Base-by-base conservation (phyloP, 2,329 filamentous ascomycete genomes). In the Alternaria dauci region DNA sequence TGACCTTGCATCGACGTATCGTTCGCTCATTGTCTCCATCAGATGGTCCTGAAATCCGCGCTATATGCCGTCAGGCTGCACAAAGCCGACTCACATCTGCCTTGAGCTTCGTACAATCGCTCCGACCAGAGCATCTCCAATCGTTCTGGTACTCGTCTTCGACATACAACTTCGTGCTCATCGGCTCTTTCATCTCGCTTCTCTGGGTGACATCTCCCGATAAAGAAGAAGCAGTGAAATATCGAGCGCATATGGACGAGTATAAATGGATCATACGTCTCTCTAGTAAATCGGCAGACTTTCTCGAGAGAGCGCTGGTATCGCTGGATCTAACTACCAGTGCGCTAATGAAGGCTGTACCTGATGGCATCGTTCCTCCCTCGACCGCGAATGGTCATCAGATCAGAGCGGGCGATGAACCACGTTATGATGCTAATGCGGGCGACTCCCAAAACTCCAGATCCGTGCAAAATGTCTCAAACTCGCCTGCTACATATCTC, bases 101-200 rank as follows among this genome's bases (percentile, higher is more conserved):
- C n/a, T 80, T 82, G 62, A 77, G 78, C 18, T 82, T 83, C 57
- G 74, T 83, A n/a, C 77, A 80, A 34, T 69, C 75, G 18, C 71
- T 83, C 6, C 79, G 80, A 38, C 78, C 80, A 5, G 79, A 81
- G 32, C 81, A 83, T 47, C 74, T 83, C 8, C 78, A 80, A 36
- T 81, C 80, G 0, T 83, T 83, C 70, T 83, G 81, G 81, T 82
- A 81, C 59, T 82, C 79, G 16, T 76, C 79, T 6, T 81, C 81
- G 4, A 78, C 78, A 26, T 79, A 80, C 67, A 79, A 78, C 60
- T 78, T 81, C 52, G 76, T 77, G 2, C 71, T 82, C n/a, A 73
- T 82, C 8, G 78, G 80, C 9, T 76, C 78, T 1, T 81, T 81
- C 53, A 78, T 79, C 32, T 76, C 78, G 30, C 73, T 81, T 2